Conservation (phyloP, 2,329 filamentous ascomycete genomes). For the Plenodomus biglobosus region DNA sequence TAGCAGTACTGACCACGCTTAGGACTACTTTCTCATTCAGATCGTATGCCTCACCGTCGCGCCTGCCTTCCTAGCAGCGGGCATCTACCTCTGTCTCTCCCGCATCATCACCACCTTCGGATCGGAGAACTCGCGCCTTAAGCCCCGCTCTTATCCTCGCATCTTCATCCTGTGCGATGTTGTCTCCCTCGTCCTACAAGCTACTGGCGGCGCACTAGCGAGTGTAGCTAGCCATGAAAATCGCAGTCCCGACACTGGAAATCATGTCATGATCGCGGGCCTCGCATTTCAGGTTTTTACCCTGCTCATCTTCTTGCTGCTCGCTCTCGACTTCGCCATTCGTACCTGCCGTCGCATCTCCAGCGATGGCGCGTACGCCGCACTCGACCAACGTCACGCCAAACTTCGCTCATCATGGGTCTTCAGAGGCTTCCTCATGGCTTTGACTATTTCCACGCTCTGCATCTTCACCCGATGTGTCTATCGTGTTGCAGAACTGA, state of each 20-base stretch:
- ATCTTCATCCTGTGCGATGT: conserved; percentile 56
- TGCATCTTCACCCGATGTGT: conserved; percentile 66
- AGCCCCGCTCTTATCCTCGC: conserved; percentile 51
- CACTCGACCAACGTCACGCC: conserved; percentile 29
- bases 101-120: conserved; percentile 47
- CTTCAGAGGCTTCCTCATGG: conserved; percentile 60
- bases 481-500: conserved; percentile 67
- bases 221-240: conserved; percentile 35
- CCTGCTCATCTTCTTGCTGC: conserved; percentile 46
- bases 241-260: conserved; percentile 42
- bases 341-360: conserved; percentile 27
- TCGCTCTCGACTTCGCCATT: conserved; percentile 47
- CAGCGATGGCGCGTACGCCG: conserved; percentile 21
- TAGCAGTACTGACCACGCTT: conserved; percentile 6
- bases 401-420: conserved; percentile 36
- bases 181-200: conserved; percentile 50
- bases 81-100: conserved; percentile 65
- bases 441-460: conserved; percentile 60
- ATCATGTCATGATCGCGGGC: conserved; percentile 51
- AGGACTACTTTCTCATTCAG: conserved; percentile 65
- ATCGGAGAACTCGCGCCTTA: conserved; percentile 46
- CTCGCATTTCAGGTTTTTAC: conserved; percentile 50
- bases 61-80: conserved; percentile 60
- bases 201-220: conserved; percentile 49
- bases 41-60: conserved; percentile 63